These are phyloP conservation scores for Ceratocystis lukuohia DNA, from an alignment of 2,329 filamentous ascomycete genomes.

Conservation along the genomic window DNA sequence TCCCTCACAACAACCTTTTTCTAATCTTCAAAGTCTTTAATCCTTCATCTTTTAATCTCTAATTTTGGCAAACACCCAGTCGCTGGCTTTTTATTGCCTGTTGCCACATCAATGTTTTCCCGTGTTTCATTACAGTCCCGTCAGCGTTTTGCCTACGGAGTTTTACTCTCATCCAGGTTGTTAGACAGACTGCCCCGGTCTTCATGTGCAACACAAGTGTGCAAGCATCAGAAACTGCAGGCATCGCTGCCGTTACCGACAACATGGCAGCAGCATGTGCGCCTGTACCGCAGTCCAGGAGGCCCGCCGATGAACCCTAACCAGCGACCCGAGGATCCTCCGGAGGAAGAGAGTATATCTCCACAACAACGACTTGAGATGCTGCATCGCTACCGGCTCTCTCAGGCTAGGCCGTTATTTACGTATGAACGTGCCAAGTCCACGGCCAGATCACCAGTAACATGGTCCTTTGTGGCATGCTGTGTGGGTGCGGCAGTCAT, in stretches of 20 bases:
- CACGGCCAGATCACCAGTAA: conserved; percentile 27
- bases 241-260: too few species aligned
- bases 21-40: too few species aligned
- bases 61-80: too few species aligned
- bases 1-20: too few species aligned
- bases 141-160: neutral
- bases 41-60: too few species aligned
- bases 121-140: neutral
- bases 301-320: conserved; percentile 17
- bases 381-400: conserved; percentile 21
- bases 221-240: neutral
- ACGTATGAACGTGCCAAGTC: conserved; percentile 25
- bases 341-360: conserved; percentile 11
- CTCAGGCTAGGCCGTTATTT: conserved; percentile 28
- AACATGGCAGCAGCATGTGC: neutral
- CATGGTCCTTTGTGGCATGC: conserved; percentile 30
- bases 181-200: neutral
- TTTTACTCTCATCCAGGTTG: neutral
- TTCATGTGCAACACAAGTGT: neutral
- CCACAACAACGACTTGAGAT: conserved; percentile 11
- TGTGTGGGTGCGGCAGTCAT: conserved; percentile 33
- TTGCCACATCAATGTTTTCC: neutral
- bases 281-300: conserved; percentile 6
- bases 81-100: too few species aligned
- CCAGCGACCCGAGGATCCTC: conserved; percentile 13